phyloP scores from a whole-genome alignment of 75 land plant species.

The Azolla pinnata region DNA sequence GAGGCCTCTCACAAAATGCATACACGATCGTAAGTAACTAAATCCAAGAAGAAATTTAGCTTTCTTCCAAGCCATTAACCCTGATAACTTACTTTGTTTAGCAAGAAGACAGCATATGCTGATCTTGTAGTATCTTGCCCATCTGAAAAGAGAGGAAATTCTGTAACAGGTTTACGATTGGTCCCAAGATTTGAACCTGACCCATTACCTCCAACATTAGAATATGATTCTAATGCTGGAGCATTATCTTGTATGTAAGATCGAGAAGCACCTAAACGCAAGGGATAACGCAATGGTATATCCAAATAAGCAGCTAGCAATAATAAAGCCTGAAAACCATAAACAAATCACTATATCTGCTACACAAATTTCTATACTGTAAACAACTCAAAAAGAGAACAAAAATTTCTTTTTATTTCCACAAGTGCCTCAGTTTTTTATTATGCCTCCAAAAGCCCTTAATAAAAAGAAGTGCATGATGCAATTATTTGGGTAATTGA shows the following conservation, averaged over 20 bases:
- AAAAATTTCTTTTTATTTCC: neutral
- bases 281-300: constrained; percentile 77
- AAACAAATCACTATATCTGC: constrained; percentile 4
- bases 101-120: constrained; percentile 88
- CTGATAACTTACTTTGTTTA: constrained; percentile 91
- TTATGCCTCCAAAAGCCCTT: too few species aligned
- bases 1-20: too few species aligned
- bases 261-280: constrained; percentile 74
- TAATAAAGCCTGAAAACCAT: constrained; percentile 57
- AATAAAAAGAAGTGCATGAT: too few species aligned
- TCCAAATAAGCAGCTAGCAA: constrained; percentile 68
- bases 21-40: too few species aligned
- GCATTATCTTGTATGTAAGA: constrained; percentile 77
- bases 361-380: neutral
- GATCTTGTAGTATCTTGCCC: constrained; percentile 93
- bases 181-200: constrained; percentile 12
- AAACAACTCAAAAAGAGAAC: neutral
- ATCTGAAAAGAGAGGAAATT: constrained; percentile 86
- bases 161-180: constrained; percentile 26
- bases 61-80: too few species aligned
- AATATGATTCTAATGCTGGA: constrained; percentile 45
- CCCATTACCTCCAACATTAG: constrained; percentile 28
- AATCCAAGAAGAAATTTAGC: too few species aligned
- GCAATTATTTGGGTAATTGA: too few species aligned
- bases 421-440: too few species aligned